phyloP scores from a whole-genome alignment of 805 yeast genomes.

The Nakazawaea molendinolei region DNA sequence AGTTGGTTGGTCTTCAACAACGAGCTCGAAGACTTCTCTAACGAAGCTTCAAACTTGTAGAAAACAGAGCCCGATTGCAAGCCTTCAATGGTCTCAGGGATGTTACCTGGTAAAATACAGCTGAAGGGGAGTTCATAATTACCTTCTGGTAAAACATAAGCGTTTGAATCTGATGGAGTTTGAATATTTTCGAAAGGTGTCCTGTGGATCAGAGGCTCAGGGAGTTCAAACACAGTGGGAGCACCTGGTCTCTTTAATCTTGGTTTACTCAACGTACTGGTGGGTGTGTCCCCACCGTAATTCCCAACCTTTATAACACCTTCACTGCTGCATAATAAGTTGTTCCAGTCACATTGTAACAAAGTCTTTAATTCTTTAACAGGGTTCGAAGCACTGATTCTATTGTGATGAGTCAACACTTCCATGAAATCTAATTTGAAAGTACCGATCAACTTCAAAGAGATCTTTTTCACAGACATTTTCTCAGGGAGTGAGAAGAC shows the following conservation, averaged over 20 bases:
- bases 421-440: conserved; percentile 35
- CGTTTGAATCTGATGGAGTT: conserved; percentile 21
- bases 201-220: conserved; percentile 9
- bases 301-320: conserved; percentile 34
- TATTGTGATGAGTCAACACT: conserved; percentile 23
- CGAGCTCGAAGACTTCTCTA: conserved; percentile 28
- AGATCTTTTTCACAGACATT: conserved; percentile 30
- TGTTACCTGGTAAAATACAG: conserved; percentile 36
- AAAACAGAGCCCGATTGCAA: conserved; percentile 33
- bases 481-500: conserved; percentile 38
- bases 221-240: conserved; percentile 10
- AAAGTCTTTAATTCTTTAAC: conserved; percentile 32
- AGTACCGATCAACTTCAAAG: conserved; percentile 36
- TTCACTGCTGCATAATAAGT: conserved; percentile 31
- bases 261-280: conserved; percentile 1
- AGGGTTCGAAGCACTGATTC: conserved; percentile 23
- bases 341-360: conserved; percentile 40
- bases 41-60: conserved; percentile 33
- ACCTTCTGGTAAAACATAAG: conserved; percentile 41
- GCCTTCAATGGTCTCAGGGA: conserved; percentile 47
- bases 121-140: conserved; percentile 45
- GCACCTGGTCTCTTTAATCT: conserved; percentile 12
- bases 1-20: conserved; percentile 14
- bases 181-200: conserved; percentile 28
- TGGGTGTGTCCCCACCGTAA: conserved; percentile 26